These are phyloP conservation scores for Trypanosoma boissoni DNA, from an alignment of 208 protist genomes.

Conservation along the genomic window DNA sequence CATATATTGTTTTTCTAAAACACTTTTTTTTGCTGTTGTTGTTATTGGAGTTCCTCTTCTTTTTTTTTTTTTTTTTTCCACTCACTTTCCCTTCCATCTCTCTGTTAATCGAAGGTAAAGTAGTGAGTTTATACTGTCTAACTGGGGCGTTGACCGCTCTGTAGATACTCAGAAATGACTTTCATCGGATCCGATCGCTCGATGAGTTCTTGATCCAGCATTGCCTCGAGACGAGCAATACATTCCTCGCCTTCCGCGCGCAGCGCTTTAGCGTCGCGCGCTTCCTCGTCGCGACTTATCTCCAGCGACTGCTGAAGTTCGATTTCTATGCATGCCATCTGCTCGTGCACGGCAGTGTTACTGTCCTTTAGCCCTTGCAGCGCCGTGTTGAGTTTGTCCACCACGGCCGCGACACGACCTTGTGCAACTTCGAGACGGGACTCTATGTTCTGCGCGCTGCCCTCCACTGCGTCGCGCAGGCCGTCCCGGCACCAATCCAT, in stretches of 20 bases:
- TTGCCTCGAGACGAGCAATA: slow-evolving; percentile 15
- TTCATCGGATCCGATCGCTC: slow-evolving; percentile 18
- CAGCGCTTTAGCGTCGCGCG: slow-evolving; percentile 24
- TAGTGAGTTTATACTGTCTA: neutral
- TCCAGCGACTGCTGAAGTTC: slow-evolving; percentile 69
- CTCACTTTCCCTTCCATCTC: neutral
- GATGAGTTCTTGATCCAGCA: slow-evolving; percentile 22
- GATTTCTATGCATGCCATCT: slow-evolving; percentile 75
- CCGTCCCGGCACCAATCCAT: slow-evolving; percentile 31
- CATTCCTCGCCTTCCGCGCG: slow-evolving; percentile 16
- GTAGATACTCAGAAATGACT: slow-evolving; percentile 17
- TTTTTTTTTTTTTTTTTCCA: neutral
- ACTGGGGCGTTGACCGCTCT: neutral
- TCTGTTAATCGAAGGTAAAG: neutral
- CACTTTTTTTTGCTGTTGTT: slow-evolving; percentile 1
- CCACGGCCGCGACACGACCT: slow-evolving; percentile 46
- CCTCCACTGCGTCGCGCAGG: slow-evolving; percentile 35
- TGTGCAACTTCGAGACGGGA: slow-evolving; percentile 41
- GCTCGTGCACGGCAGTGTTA: slow-evolving; percentile 76
- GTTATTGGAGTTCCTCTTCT: too few relatives aligned
- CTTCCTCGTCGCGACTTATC: slow-evolving; percentile 53
- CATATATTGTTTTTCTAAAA: slow-evolving; percentile 12
- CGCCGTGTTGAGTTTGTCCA: slow-evolving; percentile 70
- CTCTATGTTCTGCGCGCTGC: slow-evolving; percentile 50
- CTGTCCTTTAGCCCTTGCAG: slow-evolving; percentile 58